Base-by-base conservation (phyloP, 495 filamentous ascomycete species). In the Hypoxylon intermedium region DNA sequence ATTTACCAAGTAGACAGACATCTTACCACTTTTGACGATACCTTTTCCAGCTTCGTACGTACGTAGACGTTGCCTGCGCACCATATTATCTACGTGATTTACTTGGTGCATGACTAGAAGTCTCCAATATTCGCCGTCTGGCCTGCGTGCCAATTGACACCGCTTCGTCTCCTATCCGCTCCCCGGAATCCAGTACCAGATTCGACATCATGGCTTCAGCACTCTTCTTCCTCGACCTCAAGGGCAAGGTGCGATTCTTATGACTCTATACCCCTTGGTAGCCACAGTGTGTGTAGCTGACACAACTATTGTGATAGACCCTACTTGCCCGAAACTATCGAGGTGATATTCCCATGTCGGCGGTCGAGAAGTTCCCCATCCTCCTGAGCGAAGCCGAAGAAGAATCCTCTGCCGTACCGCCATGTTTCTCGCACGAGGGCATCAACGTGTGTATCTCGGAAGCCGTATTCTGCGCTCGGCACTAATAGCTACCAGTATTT, bases 301-400 rank as follows among this genome's bases (percentile, higher is more conserved):
- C 50, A 51, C 5, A 7, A 4, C 6, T 24, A n/a, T 23, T 6
- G 9, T 50, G 26, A 15, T 73, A 96, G 92, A 97, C 95, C 80
- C 93, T 98, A 66, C 84, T 99, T 67, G 95, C 95, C 72, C 89
- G 95, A 71, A 99, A 98, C 79, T 99, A 99, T 77, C 86, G 95
- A 74, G 95, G 95, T 68, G 95, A 99, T 71, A 96, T 99, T 68
- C 95, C 95, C 73, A 98, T 99, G 95, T 95, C 92, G 51, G 95
- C 95, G 38, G 95, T 98, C 72, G 95, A 99, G 78, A 94, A 94
- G 74, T 99, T 99, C 75, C 95, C 95, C 55, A 84, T 96, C 68
- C 91, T 99, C 58, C 85, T 99, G 55, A 92, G 89, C 74, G 95
- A 99, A 80, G 95, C 95, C 74, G 95, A 99, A 87, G 95, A 99